These are phyloP conservation scores for Populus alba DNA, from an alignment of 345 rosid species.

Conservation along the genomic window DNA sequence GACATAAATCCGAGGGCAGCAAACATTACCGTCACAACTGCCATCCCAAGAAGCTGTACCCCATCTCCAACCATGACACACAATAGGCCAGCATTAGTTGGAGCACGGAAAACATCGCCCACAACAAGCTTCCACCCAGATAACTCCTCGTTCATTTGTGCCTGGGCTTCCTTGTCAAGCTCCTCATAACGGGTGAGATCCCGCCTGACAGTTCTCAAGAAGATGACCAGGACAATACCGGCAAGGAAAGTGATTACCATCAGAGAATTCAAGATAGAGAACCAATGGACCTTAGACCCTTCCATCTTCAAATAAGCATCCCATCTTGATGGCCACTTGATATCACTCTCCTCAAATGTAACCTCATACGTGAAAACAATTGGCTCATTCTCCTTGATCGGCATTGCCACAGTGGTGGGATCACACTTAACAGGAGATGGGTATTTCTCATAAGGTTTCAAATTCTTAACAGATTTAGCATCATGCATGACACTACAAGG, in stretches of 20 bases:
- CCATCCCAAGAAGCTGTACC: conserved; percentile 77
- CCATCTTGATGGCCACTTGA: conserved; percentile 95
- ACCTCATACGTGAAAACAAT: conserved; percentile 76
- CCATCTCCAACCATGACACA: conserved; percentile 76
- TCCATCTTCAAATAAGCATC: conserved; percentile 81
- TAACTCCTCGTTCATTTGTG: conserved; percentile 89
- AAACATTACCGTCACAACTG: conserved; percentile 60
- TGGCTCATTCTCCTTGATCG: conserved; percentile 68
- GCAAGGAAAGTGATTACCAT: conserved; percentile 91
- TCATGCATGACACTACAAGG: conserved; percentile 71
- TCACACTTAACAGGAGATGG: conserved; percentile 68
- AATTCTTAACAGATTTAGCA: conserved; percentile 48
- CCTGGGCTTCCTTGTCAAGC: conserved; percentile 85
- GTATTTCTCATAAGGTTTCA: conserved; percentile 56
- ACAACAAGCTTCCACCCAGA: conserved; percentile 85
- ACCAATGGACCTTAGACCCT: conserved; percentile 90
- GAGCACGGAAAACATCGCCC: conserved; percentile 75
- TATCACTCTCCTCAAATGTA: conserved; percentile 62
- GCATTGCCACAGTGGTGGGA: conserved; percentile 60
- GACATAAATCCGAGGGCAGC: conserved; percentile 85
- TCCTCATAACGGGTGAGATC: conserved; percentile 89
- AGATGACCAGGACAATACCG: conserved; percentile 81
- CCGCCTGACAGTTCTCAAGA: conserved; percentile 81
- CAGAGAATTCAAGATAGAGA: conserved; percentile 71
- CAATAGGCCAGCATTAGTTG: conserved; percentile 49